Conservation (phyloP, 768 basidiomycete genomes). For the Phylloporus rhodoxanthus region DNA sequence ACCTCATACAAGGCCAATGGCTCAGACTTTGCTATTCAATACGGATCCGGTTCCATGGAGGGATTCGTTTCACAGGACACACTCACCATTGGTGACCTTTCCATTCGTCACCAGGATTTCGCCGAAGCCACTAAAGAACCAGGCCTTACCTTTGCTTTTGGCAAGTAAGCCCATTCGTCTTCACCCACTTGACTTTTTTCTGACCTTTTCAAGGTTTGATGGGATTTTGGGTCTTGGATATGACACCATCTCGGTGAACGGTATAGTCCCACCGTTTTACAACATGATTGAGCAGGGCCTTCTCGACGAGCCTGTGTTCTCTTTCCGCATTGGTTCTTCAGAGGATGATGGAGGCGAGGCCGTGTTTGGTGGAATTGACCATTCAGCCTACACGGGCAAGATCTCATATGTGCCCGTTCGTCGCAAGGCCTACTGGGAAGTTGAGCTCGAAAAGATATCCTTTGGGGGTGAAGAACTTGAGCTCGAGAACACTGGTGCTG, state of each 20-base stretch:
- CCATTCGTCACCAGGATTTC: conserved; percentile 73
- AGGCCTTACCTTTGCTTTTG: conserved; percentile 94
- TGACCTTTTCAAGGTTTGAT: conserved; percentile 61
- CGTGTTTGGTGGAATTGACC: conserved; percentile 86
- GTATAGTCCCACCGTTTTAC: conserved; percentile 91
- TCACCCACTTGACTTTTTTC: background rate
- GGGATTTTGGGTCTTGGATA: conserved; percentile 93
- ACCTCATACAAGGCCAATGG: conserved; percentile 89
- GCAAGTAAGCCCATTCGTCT: conserved; percentile 54
- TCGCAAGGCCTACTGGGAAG: conserved; percentile 97
- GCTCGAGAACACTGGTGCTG: conserved; percentile 89
- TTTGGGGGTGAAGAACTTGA: conserved; percentile 88
- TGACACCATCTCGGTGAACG: conserved; percentile 92
- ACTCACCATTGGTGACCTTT: conserved; percentile 77
- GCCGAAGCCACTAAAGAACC: conserved; percentile 96
- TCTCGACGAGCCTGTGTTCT: conserved; percentile 81
- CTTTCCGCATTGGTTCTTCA: conserved; percentile 86
- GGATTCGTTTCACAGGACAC: conserved; percentile 87
- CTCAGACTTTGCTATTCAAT: conserved; percentile 81
- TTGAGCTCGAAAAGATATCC: conserved; percentile 79
- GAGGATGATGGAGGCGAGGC: conserved; percentile 89
- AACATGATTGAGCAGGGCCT: conserved; percentile 80
- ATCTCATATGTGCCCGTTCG: conserved; percentile 86
- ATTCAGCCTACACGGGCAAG: conserved; percentile 67
- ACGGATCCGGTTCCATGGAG: conserved; percentile 95